phyloP scores from a whole-genome alignment of 1,284 basidiomycete species.

The Jaminaea rosea region DNA sequence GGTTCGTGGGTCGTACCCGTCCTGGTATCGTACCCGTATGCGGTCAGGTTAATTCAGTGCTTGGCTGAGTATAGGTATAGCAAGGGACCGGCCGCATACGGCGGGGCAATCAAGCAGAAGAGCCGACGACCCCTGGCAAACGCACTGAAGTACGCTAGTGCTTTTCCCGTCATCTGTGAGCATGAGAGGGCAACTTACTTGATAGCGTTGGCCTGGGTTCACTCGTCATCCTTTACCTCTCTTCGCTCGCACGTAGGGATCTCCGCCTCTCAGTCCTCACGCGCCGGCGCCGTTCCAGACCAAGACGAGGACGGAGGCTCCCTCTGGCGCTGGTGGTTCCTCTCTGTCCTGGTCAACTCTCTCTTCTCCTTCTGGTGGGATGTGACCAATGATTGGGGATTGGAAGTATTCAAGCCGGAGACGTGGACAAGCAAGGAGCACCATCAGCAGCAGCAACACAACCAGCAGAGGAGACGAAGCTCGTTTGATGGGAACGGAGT shows the following conservation, averaged over 20 bases:
- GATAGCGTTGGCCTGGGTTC: too few relatives aligned
- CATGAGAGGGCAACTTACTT: too few relatives aligned
- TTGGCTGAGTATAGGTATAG: slow-evolving; percentile 66
- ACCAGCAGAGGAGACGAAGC: too few relatives aligned
- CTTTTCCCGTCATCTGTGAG: slow-evolving; percentile 96
- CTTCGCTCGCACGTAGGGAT: too few relatives aligned
- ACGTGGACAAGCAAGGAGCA: slow-evolving; percentile 10
- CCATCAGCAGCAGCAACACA: not conserved
- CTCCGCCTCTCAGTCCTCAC: slow-evolving; percentile 4
- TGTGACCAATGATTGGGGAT: slow-evolving; percentile 93
- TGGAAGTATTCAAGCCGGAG: slow-evolving; percentile 58
- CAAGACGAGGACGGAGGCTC: not conserved
- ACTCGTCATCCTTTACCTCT: too few relatives aligned
- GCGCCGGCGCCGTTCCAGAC: slow-evolving; percentile 4
- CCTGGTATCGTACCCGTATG: slow-evolving; percentile 84
- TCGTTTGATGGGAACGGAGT: too few relatives aligned
- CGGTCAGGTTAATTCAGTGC: slow-evolving; percentile 86
- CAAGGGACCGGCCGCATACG: not conserved
- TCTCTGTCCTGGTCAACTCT: slow-evolving; percentile 78
- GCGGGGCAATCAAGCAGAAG: not conserved
- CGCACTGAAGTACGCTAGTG: slow-evolving; percentile 89
- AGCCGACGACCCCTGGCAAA: slow-evolving; percentile 67
- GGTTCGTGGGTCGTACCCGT: slow-evolving; percentile 57
- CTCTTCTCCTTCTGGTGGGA: slow-evolving; percentile 99
- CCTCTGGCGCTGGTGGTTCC: slow-evolving; percentile 54